Evolutionary conservation across 192 early-diverging fungal species (phyloP), one percentile per base, ranked within the genome.

Genomic region (Coemansia sp.): DNA sequence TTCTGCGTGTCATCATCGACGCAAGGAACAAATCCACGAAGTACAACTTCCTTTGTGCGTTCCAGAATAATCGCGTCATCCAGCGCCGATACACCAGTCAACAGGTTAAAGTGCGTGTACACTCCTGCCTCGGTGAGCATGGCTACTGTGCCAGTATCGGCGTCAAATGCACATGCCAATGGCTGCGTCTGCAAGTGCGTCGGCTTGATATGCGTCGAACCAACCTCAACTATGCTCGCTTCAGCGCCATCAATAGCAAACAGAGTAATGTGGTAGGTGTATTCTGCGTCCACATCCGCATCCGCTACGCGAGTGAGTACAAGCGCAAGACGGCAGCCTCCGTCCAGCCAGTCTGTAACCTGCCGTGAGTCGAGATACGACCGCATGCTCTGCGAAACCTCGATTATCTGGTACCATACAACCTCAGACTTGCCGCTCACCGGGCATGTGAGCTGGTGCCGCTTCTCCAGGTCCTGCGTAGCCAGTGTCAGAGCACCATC

Each of bases 291-390:
- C 2, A 45, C 57, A 3, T 80, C 60, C 1, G 52, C 52, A 1
- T 80, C 74, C 1, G 59, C 57, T 11, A 37, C 69, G 27, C 63
- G 66, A 5, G 52, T 45, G 8, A 75, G 56, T 2, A 61, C 58
- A 29, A 80, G 62, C 14, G 49, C 79, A 22, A 82, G 70, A 14
- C 64, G 27, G 15, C 64, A 55, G 45, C 72, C 70, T 39, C 73
- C 69, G 7, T 51, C 59, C 65, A 75, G 41, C 79, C 79, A 82
- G 25, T 82, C 79, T 14, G 73, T 61, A 14, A 75, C 73, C 57
- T 75, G 79, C 22, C 79, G 73, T 38, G 79, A 82, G 19, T 82
- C 79, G 21, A 82, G 63, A 41, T 82, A 82, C 39, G 67, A 75
- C n/a, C 73, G 73, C 79, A 82, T 82, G 67, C 70, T 70, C 60